These are phyloP conservation scores for Blastocystis sp. DNA, from an alignment of 352 stramenopile genomes.

Conservation along the genomic window DNA sequence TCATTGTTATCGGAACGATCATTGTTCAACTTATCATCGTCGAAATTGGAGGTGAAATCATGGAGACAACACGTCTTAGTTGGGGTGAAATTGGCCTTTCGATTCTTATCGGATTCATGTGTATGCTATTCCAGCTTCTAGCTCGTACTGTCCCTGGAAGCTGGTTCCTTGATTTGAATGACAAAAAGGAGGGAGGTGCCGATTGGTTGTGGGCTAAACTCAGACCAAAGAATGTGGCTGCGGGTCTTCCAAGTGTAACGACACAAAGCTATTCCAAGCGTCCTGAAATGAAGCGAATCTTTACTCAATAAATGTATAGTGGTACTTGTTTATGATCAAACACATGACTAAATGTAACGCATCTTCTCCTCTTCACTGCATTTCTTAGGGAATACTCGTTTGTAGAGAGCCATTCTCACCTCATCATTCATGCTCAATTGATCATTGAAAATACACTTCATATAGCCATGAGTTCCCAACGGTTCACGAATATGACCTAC, in stretches of 20 bases:
- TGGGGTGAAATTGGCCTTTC: slow-evolving; percentile 75
- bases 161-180: slow-evolving; percentile 40
- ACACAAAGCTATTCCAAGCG: background rate
- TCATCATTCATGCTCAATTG: slow-evolving; percentile 98
- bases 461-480: slow-evolving; percentile 94
- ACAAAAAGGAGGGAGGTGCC: background rate
- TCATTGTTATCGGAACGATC: slow-evolving; percentile 83
- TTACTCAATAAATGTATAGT: slow-evolving; percentile 25
- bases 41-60: slow-evolving; percentile 83
- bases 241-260: slow-evolving; percentile 27
- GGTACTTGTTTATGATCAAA: background rate
- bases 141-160: slow-evolving; percentile 77
- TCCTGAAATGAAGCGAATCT: slow-evolving; percentile 19
- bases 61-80: slow-evolving; percentile 74
- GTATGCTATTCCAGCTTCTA: slow-evolving; percentile 75
- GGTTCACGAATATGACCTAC: slow-evolving; percentile 95
- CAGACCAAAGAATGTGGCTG: background rate
- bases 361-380: slow-evolving; percentile 51
- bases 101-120: slow-evolving; percentile 74
- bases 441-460: slow-evolving; percentile 98
- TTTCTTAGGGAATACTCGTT: slow-evolving; percentile 91
- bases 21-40: slow-evolving; percentile 88
- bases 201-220: slow-evolving; percentile 16
- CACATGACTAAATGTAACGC: background rate
- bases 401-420: slow-evolving; percentile 96